A percentile compares a stretch with the other conserved stretches of the same genome.
phyloP scores from a whole-genome alignment of 129 eudicot species.

The Artemisia annua region DNA sequence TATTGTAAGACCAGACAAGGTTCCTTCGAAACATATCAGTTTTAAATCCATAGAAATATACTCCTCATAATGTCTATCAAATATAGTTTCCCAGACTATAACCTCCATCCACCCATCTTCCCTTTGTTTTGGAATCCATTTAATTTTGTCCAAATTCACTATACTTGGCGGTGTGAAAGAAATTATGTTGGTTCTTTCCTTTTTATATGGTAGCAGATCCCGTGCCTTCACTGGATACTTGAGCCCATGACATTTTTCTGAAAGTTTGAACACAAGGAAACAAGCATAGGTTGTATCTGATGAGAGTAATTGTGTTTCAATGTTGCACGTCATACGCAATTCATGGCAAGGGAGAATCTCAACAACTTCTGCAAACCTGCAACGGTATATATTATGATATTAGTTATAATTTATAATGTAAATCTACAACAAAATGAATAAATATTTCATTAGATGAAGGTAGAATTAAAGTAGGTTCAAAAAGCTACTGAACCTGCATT shows the following conservation, averaged over 20 bases:
- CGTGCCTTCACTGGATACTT: slow-evolving; percentile 33
- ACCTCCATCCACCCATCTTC: slow-evolving; percentile 41
- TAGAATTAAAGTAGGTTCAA: not conserved
- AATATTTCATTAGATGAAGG: not conserved
- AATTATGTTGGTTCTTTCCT: slow-evolving; percentile 28
- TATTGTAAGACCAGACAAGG: slow-evolving; percentile 27
- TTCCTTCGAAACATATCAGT: slow-evolving; percentile 31
- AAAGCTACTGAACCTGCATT: slow-evolving; percentile 19
- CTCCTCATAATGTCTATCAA: not conserved
- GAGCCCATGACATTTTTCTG: slow-evolving; percentile 21
- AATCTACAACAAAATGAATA: not conserved
- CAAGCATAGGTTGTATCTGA: slow-evolving; percentile 22
- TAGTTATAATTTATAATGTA: not conserved
- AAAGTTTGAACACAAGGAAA: slow-evolving; percentile 35
- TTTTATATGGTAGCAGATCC: slow-evolving; percentile 16
- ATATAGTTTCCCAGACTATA: slow-evolving; percentile 23
- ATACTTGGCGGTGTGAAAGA: slow-evolving; percentile 16
- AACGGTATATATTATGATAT: slow-evolving; percentile 9
- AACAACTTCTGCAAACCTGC: slow-evolving; percentile 10
- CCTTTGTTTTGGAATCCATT: slow-evolving; percentile 33
- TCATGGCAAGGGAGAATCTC: slow-evolving; percentile 29
- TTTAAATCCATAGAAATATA: slow-evolving; percentile 30
- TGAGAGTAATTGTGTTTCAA: slow-evolving; percentile 25
- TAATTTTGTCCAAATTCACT: slow-evolving; percentile 26
- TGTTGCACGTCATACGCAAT: slow-evolving; percentile 22